Conservation (phyloP, 1,284 basidiomycete genomes). For the Athelia sp. region DNA sequence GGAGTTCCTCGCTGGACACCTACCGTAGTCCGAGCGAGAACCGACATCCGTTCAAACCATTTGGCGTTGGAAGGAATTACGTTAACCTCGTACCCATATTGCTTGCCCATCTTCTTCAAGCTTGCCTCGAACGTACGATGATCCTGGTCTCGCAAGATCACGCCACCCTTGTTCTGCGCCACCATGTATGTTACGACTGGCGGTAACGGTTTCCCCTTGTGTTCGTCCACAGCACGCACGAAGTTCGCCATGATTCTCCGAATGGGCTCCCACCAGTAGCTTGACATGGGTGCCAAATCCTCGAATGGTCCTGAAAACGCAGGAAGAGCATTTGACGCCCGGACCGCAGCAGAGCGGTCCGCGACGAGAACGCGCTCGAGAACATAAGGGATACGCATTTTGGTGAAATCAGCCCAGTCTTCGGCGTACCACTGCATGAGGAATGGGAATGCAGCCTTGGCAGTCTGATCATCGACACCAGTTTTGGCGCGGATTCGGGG, state of each 20-base stretch:
- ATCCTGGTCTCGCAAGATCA: conserved; percentile 39
- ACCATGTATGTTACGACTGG: conserved; percentile 75
- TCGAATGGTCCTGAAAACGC: conserved; percentile 56
- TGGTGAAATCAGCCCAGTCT: conserved; percentile 73
- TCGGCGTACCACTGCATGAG: conserved; percentile 62
- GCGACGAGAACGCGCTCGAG: conserved; percentile 74
- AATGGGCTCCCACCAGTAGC: conserved; percentile 73
- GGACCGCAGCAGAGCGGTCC: conserved; percentile 65
- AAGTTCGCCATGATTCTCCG: conserved; percentile 49
- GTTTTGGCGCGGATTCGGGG: conserved; percentile 41
- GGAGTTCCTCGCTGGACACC: too few species aligned
- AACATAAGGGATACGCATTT: conserved; percentile 64
- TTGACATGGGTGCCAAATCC: conserved; percentile 40
- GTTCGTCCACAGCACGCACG: conserved; percentile 30
- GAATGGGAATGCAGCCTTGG: conserved; percentile 69
- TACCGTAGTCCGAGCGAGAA: conserved; percentile 71
- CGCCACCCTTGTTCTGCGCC: conserved; percentile 48
- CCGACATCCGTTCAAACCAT: conserved; percentile 58
- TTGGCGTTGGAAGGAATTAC: conserved; percentile 53
- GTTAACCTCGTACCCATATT: conserved; percentile 63
- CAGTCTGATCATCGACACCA: conserved; percentile 60
- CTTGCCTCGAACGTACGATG: conserved; percentile 48
- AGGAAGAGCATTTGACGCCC: conserved; percentile 26
- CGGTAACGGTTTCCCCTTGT: conserved; percentile 18
- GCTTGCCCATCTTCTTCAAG: conserved; percentile 46